Evolutionary conservation across 805 yeast species (phyloP), one percentile per base, ranked within the genome.

Genomic region (Candida loeiensis): DNA sequence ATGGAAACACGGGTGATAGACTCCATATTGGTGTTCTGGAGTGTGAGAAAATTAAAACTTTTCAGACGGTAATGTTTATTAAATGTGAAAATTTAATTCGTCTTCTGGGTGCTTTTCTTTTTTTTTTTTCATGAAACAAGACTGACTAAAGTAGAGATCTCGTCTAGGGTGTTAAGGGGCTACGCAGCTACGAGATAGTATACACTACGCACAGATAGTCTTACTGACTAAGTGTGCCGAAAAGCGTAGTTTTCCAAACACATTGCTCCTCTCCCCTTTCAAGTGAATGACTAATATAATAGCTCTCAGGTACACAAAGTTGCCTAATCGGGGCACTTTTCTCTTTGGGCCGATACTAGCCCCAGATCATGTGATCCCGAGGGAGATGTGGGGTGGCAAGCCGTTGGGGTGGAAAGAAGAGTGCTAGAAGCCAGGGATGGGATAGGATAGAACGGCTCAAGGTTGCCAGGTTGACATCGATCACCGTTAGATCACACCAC

Each of bases 1-100:
- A 82, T 73, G 16, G 96, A 85, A 46, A 82, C 82, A 54, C 82
- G 80, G 30, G 90, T 79, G 38, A 87, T 61, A 18, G 86, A 62
- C 59, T 89, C 97, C 97, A 89, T 89, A 21, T 9, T 34, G 29
- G 9, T 13, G 17, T 11, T 22, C 18, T n/a, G 27, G 28, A 11
- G 18, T 6, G 27, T 17, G 26, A 26, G 16, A 21, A 38, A 15
- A 22, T 33, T 31, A 34, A 25, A 38, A 36, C 16, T 34, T 34
- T 34, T 34, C 21, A 34, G 15, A 5, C 24, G 17, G 9, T 9
- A 15, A 15, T 28, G 34, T 20, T 32, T 38, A 24, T 22, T 32
- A 29, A 37, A 37, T 30, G 40, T 37, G 40, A 37, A 37, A 31
- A 28, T 37, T 37, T 37, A 24, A 37, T 37, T 37, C 34, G 40